These are phyloP conservation scores for Pyracantha coccinea DNA, from an alignment of 331 rosid genomes.

Conservation along the genomic window DNA sequence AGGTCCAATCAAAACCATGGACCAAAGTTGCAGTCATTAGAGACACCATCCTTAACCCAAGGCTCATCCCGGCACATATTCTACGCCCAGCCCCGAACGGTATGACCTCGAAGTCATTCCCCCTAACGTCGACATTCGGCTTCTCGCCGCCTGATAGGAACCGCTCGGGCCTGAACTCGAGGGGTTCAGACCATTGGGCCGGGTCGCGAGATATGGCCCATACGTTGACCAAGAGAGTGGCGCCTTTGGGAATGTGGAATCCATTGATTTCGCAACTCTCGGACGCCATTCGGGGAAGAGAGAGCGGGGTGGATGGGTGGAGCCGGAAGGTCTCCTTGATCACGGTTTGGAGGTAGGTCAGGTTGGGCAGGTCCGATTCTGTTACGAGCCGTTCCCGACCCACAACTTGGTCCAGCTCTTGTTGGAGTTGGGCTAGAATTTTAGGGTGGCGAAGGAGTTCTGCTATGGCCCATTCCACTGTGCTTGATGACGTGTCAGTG, in stretches of 20 bases:
- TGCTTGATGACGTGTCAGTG: constrained; percentile 80
- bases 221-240: constrained; percentile 58
- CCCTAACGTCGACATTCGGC: constrained; percentile 39
- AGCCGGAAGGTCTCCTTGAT: constrained; percentile 75
- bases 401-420: constrained; percentile 51
- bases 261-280: constrained; percentile 59
- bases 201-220: constrained; percentile 89
- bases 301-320: constrained; percentile 86
- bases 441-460: constrained; percentile 52
- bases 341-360: constrained; percentile 61
- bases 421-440: constrained; percentile 39
- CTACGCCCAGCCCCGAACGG: constrained; percentile 90
- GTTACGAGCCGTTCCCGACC: constrained; percentile 45
- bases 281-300: constrained; percentile 56
- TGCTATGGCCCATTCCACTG: constrained; percentile 70
- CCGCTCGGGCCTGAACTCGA: constrained; percentile 55
- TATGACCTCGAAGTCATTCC: constrained; percentile 67
- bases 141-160: constrained; percentile 62
- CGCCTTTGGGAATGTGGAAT: constrained; percentile 57
- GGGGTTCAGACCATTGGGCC: constrained; percentile 41
- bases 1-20: constrained; percentile 53
- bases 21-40: constrained; percentile 48
- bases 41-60: constrained; percentile 62
- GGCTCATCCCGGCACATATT: constrained; percentile 62
- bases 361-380: constrained; percentile 42